Conservation (phyloP, 345 rosid genomes). For the Murraya paniculata region DNA sequence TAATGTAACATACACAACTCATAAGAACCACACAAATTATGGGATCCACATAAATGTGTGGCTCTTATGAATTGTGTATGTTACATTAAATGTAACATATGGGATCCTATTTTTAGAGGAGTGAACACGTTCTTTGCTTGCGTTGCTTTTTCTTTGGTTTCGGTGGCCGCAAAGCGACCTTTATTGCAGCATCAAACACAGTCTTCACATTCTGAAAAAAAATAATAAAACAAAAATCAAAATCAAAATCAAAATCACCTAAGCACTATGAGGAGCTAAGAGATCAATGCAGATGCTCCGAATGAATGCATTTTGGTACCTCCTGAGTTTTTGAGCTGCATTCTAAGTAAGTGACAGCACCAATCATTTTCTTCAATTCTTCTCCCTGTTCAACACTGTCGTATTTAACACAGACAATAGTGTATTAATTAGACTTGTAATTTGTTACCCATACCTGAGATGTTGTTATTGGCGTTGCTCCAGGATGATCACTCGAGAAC, state of each 20-base stretch:
- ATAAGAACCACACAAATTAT: too few species aligned
- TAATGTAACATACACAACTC: too few species aligned
- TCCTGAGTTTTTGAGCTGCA: conserved; percentile 88
- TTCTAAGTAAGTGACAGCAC: conserved; percentile 66
- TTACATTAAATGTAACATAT: too few species aligned
- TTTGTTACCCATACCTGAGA: conserved; percentile 36
- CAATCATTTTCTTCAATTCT: conserved; percentile 68
- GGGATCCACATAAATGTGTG: too few species aligned
- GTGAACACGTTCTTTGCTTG: conserved; percentile 41
- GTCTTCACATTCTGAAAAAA: conserved; percentile 60
- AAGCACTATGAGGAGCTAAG: neutral
- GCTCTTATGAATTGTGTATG: too few species aligned
- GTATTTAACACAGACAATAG: conserved; percentile 4
- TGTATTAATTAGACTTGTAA: neutral
- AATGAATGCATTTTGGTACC: conserved; percentile 29
- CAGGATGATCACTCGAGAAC: conserved; percentile 59
- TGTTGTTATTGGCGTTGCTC: conserved; percentile 58
- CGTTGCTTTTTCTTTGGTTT: conserved; percentile 54
- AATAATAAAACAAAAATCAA: neutral
- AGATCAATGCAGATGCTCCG: neutral
- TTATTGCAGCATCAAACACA: conserved; percentile 72
- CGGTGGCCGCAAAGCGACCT: conserved; percentile 63
- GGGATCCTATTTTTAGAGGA: conserved; percentile 44
- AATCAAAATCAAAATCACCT: too few species aligned
- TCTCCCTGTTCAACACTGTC: conserved; percentile 47